These are phyloP conservation scores for Aspergillus brunneoviolaceus DNA, from an alignment of 2,329 filamentous ascomycete species.

Conservation along the genomic window DNA sequence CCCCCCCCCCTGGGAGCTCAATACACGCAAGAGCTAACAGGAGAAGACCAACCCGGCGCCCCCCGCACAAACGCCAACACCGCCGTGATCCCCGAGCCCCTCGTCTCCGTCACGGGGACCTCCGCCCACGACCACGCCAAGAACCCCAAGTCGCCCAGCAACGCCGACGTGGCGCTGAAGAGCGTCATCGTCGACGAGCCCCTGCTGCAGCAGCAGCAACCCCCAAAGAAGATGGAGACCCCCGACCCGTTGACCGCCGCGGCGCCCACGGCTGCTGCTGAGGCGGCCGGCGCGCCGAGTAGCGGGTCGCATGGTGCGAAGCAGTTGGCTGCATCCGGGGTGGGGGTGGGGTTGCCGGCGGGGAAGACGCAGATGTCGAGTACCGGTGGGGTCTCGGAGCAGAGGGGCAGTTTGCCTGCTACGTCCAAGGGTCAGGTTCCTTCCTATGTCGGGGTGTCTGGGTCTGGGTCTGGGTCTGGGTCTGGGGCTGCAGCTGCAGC, in stretches of 20 bases:
- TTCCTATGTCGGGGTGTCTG: not conserved
- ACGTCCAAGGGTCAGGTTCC: too few relatives aligned
- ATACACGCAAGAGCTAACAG: not conserved
- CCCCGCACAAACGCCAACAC: slow-evolving; percentile 23
- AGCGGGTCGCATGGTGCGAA: not conserved
- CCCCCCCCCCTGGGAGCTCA: not conserved
- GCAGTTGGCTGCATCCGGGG: not conserved
- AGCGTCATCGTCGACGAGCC: slow-evolving; percentile 10
- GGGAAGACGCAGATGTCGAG: not conserved
- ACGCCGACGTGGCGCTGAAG: slow-evolving; percentile 4
- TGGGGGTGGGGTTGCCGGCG: not conserved
- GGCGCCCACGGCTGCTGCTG: not conserved
- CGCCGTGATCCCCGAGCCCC: slow-evolving; percentile 20
- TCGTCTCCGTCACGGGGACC: slow-evolving; percentile 8
- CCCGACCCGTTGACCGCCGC: not conserved
- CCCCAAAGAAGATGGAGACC: not conserved
- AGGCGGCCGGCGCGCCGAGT: not conserved
- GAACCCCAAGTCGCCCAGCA: slow-evolving; percentile 8
- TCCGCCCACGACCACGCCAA: slow-evolving; percentile 1
- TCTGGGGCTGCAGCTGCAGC: not conserved
- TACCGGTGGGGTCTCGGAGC: not conserved
- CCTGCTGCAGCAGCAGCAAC: too few relatives aligned
- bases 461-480: not conserved
- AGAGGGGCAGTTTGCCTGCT: not conserved
- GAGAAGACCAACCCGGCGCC: slow-evolving; percentile 30